These are phyloP conservation scores for Tritrichomonas musculus DNA, from an alignment of 208 protist genomes.

Conservation along the genomic window DNA sequence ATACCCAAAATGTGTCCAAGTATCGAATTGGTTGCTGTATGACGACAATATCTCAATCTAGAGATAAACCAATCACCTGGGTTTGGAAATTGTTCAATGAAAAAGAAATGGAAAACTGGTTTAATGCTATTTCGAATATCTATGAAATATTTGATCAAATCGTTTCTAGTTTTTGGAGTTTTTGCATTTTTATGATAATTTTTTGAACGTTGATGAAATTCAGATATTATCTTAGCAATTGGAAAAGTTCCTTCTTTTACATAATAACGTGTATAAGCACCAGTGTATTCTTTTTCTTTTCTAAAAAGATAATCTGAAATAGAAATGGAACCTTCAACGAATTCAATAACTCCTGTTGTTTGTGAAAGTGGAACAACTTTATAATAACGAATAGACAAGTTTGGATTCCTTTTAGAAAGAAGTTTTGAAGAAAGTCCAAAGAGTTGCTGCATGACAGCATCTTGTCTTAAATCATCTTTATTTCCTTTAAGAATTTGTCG, in stretches of 20 bases:
- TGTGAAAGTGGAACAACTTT: conserved; percentile 17
- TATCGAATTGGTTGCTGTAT: conserved; percentile 48
- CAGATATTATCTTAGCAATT: background rate
- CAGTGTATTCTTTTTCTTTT: background rate
- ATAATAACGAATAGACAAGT: background rate
- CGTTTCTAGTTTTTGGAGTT: background rate
- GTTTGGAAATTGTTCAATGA: conserved; percentile 46
- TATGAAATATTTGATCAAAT: background rate
- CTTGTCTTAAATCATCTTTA: conserved; percentile 30
- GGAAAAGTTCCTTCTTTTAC: no score
- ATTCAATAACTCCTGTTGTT: conserved; percentile 8
- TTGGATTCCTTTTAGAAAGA: background rate
- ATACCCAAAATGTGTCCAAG: conserved; percentile 52
- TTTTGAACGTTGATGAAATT: background rate
- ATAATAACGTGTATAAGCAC: background rate
- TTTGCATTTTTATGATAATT: background rate
- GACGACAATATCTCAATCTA: conserved; percentile 40
- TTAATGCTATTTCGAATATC: conserved; percentile 26
- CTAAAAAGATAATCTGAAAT: background rate
- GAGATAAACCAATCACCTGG: conserved; percentile 39
- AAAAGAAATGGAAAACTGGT: conserved; percentile 49
- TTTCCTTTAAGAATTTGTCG: conserved; percentile 13
- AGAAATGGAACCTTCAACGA: background rate
- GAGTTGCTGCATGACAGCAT: conserved; percentile 1
- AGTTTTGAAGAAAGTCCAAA: background rate